These are phyloP conservation scores for Akanthomyces lecanii DNA, from an alignment of 2,329 filamentous ascomycete species.

Conservation along the genomic window DNA sequence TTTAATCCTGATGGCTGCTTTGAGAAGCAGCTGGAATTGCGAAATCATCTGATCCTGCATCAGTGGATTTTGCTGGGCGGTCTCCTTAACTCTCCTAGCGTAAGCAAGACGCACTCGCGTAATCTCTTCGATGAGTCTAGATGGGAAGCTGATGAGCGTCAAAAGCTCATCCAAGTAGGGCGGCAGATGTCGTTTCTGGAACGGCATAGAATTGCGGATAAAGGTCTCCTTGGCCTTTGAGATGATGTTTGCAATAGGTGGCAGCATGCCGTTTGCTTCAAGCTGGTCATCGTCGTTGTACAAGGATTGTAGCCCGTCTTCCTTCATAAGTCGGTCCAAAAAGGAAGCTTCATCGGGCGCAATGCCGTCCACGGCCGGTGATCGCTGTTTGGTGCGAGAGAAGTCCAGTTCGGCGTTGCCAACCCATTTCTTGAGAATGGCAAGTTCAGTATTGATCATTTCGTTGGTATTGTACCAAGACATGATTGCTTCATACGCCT, in stretches of 20 bases:
- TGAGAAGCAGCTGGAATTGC: constrained; percentile 90
- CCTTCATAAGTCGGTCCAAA: constrained; percentile 89
- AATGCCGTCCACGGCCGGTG: constrained; percentile 62
- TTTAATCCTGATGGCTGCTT: constrained; percentile 89
- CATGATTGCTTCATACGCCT: constrained; percentile 83
- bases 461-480: constrained; percentile 97
- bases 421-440: constrained; percentile 91
- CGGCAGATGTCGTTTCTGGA: constrained; percentile 83
- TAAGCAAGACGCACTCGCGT: constrained; percentile 89
- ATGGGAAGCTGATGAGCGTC: constrained; percentile 95
- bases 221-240: constrained; percentile 89
- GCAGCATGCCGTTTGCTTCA: constrained; percentile 69
- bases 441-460: constrained; percentile 91
- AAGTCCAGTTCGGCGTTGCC: constrained; percentile 96
- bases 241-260: constrained; percentile 79
- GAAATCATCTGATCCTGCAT: constrained; percentile 98
- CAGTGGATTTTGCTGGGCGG: constrained; percentile 83
- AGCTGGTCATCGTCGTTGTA: constrained; percentile 62
- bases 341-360: constrained; percentile 86
- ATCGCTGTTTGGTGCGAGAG: constrained; percentile 65
- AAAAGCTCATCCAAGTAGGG: constrained; percentile 96
- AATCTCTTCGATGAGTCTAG: constrained; percentile 91
- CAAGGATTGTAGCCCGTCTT: constrained; percentile 87
- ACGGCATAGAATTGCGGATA: constrained; percentile 78
- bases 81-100: constrained; percentile 92